Evolutionary conservation across 108 stramenopile genomes (phyloP), one percentile per base, ranked within the genome.

Genomic region (Discostella stelligeroides): DNA sequence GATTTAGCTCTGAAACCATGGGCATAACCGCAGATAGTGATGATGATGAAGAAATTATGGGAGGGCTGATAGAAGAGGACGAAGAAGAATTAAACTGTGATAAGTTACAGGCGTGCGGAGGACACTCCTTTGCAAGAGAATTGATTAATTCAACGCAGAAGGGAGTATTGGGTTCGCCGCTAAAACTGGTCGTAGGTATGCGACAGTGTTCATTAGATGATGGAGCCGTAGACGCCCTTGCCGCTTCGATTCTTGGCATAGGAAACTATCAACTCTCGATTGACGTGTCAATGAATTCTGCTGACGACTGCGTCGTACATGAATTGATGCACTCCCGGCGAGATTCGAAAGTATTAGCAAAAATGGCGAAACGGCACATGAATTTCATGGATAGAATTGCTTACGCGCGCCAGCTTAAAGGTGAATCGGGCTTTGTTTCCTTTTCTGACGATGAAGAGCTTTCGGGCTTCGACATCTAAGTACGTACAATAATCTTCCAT

Each of bases 141-240:
- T 48, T n/a, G 37, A 73, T 23, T 20, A 47, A 28, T 58, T 41
- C 15, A 23, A 65, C 11, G 9, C 41, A 24, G 46, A 45, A 25
- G 53, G 23, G 15, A 12, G 18, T 49, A 43, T 4, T 14, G 15
- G 12, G 11, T 37, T 12, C 14, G 38, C 6, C 14, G 40, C 41
- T 63, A 10, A 46, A 51, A 73, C 47, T 51, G 53, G 51, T 30
- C 24, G 20, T 91, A 11, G 86, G 84, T 5, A 72, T 91, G 46
- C 79, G 90, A 0, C 82, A 84, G 47, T 92, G 91, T 46, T 80
- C 41, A 20, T 60, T 92, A 20, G 91, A 92, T 60, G 66, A 84
- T 37, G 71, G 85, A 24, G 92, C 88, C 6, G 80, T 86, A 18
- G 90, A 94, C 70, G 88, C 92, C 28, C 63, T 94, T 20, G 63